Conservation (phyloP, 139 green algal genomes). For the Dunaliella sp. region DNA sequence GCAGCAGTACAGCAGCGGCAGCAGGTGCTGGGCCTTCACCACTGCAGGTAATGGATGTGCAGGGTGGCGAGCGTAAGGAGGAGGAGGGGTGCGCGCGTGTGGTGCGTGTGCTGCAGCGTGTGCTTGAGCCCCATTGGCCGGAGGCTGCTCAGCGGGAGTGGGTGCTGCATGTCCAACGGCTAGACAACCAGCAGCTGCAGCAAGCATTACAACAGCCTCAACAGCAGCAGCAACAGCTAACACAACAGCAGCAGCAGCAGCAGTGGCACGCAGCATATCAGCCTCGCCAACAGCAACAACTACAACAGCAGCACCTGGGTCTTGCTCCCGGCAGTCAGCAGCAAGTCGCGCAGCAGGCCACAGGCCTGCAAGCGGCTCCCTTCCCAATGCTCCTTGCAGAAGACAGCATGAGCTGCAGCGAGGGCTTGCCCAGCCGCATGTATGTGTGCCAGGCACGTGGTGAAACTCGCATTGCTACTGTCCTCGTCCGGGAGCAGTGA, state of each 20-base stretch:
- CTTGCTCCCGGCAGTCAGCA: too few relatives aligned
- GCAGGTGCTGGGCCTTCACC: neutral
- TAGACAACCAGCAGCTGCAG: too few relatives aligned
- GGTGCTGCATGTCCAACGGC: neutral
- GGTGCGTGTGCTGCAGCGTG: neutral
- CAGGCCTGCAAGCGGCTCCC: too few relatives aligned
- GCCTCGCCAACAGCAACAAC: too few relatives aligned
- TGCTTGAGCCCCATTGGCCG: constrained; percentile 1
- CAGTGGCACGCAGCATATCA: too few relatives aligned
- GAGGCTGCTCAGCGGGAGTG: neutral
- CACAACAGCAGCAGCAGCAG: neutral
- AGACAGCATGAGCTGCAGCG: too few relatives aligned
- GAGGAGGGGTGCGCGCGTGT: neutral
- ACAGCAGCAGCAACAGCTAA: neutral
- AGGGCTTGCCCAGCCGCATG: neutral
- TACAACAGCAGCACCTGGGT: too few relatives aligned
- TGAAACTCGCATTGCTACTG: neutral
- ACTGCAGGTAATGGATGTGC: neutral
- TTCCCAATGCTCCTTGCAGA: neutral
- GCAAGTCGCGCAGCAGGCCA: too few relatives aligned
- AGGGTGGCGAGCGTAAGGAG: too few relatives aligned
- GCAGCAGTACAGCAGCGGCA: neutral
- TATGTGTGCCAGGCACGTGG: neutral
- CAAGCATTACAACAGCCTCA: neutral
- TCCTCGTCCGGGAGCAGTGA: neutral